Evolutionary conservation across 2,329 filamentous ascomycete genomes (phyloP), one percentile per base, ranked within the genome.

Genomic region (Aspergillus sojae): DNA sequence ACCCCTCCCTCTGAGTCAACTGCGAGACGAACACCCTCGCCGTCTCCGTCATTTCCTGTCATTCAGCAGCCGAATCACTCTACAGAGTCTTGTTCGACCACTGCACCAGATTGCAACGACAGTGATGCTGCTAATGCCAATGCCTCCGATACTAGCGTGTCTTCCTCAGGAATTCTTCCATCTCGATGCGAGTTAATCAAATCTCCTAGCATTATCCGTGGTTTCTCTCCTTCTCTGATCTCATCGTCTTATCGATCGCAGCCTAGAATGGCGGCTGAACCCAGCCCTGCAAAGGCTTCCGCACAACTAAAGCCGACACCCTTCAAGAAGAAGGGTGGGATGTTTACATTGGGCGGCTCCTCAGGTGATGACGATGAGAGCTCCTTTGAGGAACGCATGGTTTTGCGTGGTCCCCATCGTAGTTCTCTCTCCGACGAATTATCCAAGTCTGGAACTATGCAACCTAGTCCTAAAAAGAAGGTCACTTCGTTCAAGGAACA

Each of bases 301-400:
- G 86, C 90, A 41, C 89, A 90, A 70, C 83, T 85, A 21, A 85
- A 74, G 30, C 82, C 86, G 43, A 76, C 75, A 6, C 75, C 79
- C 68, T 72, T 79, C 62, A 92, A 91, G 81, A 87, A 86, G 68
- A 90, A 93, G 71, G 86, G 87, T 70, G 85, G 88, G 57, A 88
- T 89, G 78, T 87, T 87, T 69, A 82, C 83, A 6, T 85, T 97
- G 7, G 93, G 93, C 57, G 93, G 93, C 58, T 96, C 93, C 0
- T 96, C 92, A 57, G 93, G 90, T 34, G 93, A 94, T 69, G 92
- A 95, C 64, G 89, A 91, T 64, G 89, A 91, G 66, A 91, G 89
- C 76, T 96, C 93, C 0, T 85, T 89, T 53, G 87, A 90, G 67
- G 84, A 85, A 52, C 82, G 83, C 68, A 85, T 93, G 68, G 86